Conservation (phyloP, 176 grass and related monocot species). For the Rhynchospora pubera region DNA sequence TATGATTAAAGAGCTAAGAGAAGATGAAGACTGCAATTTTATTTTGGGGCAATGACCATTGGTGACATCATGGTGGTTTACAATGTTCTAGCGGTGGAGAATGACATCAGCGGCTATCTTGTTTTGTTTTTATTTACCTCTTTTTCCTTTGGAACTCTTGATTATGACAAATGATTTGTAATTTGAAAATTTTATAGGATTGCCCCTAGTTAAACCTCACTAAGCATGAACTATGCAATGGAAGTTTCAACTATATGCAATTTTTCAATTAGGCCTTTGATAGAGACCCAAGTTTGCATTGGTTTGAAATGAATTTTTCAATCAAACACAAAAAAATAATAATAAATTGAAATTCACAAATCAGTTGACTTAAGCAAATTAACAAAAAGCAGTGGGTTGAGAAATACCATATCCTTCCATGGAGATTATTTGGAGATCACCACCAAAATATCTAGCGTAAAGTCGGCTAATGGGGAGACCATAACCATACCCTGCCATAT, state of each 20-base stretch:
- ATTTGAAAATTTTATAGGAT: neutral
- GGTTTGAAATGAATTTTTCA: neutral
- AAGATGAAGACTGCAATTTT: neutral
- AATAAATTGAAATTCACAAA: neutral
- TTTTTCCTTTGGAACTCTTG: neutral
- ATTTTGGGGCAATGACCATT: neutral
- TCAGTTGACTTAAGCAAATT: neutral
- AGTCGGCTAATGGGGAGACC: constrained; percentile 59
- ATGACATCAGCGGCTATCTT: neutral
- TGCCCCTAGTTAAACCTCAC: neutral
- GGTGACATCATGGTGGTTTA: neutral
- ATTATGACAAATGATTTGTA: neutral
- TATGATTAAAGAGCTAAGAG: neutral
- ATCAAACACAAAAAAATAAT: neutral
- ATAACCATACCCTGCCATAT: constrained; percentile 67
- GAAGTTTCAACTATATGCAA: neutral
- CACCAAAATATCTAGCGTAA: constrained; percentile 70
- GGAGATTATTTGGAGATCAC: constrained; percentile 76
- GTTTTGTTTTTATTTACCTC: neutral
- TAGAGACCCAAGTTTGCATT: neutral
- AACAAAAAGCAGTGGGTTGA: neutral
- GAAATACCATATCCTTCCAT: constrained; percentile 79
- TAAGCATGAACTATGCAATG: neutral
- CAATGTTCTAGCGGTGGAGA: neutral
- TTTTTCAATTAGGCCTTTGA: neutral